These are phyloP conservation scores for Boletus vermiculosoides DNA, from an alignment of 768 basidiomycete species.

Conservation along the genomic window DNA sequence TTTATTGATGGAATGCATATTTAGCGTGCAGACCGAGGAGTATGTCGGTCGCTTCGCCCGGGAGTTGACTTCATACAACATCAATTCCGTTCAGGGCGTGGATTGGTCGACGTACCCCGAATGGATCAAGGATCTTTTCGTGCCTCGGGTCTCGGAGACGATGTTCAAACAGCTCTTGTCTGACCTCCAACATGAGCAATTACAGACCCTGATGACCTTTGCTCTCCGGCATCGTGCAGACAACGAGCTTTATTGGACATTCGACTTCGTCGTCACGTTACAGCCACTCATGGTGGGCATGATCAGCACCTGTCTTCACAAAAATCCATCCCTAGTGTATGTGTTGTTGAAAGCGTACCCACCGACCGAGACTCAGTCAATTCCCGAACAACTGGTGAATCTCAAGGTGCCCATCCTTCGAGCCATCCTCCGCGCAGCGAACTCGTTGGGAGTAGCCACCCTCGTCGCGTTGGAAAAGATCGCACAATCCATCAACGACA, in stretches of 20 bases:
- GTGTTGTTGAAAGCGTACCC: conserved; percentile 48
- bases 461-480: conserved; percentile 61
- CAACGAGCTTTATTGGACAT: conserved; percentile 52
- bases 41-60: conserved; percentile 48
- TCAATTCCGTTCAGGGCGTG: conserved; percentile 41
- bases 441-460: conserved; percentile 51
- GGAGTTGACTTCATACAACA: conserved; percentile 39
- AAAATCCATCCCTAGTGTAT: conserved; percentile 54
- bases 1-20: neutral
- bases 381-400: conserved; percentile 28
- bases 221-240: conserved; percentile 51
- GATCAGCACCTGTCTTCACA: conserved; percentile 45
- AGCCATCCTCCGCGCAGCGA: conserved; percentile 54
- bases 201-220: conserved; percentile 18
- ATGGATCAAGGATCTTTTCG: conserved; percentile 36
- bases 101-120: conserved; percentile 38
- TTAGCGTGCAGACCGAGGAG: conserved; percentile 48
- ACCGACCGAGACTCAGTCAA: conserved; percentile 39
- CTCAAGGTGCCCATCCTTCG: conserved; percentile 39
- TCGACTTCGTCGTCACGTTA: conserved; percentile 37
- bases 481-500: conserved; percentile 39
- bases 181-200: conserved; percentile 23
- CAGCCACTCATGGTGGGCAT: conserved; percentile 30
- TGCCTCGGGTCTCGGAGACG: conserved; percentile 18
- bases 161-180: conserved; percentile 20